A percentile compares a stretch with the other conserved stretches of the same genome.
Evolutionary conservation across 805 yeast species (phyloP).

Genomic region (Naumovozyma dairenensis): DNA sequence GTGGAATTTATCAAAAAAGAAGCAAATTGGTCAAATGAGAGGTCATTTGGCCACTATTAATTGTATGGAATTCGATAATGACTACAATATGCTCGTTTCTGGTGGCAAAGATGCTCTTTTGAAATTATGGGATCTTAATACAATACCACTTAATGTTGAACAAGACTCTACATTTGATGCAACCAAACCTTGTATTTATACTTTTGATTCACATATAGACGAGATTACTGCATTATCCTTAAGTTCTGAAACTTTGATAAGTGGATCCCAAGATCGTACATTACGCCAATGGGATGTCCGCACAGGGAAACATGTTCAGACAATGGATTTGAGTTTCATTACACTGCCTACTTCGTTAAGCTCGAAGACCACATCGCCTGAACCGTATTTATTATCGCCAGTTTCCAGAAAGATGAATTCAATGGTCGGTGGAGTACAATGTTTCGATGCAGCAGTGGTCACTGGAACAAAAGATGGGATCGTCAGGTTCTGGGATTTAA

Average conservation of each 20-base stretch:
- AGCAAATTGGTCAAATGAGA: constrained; percentile 39
- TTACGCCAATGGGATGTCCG: constrained; percentile 67
- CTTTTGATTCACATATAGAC: constrained; percentile 57
- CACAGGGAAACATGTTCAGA: constrained; percentile 58
- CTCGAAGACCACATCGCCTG: constrained; percentile 1
- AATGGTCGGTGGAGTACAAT: constrained; percentile 58
- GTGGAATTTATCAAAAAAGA: constrained; percentile 66
- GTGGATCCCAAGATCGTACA: constrained; percentile 65
- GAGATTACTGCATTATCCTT: constrained; percentile 55
- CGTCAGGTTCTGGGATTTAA: constrained; percentile 66
- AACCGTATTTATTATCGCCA: no score
- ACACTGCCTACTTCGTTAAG: constrained; percentile 8
- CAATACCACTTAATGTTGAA: constrained; percentile 10
- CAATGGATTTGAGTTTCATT: constrained; percentile 47
- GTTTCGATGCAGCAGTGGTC: constrained; percentile 67
- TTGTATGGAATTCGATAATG: constrained; percentile 50
- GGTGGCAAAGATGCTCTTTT: constrained; percentile 59
- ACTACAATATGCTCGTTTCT: constrained; percentile 31
- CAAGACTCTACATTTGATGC: constrained; percentile 13
- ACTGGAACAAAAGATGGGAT: constrained; percentile 71
- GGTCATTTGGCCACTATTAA: constrained; percentile 54
- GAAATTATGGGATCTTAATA: constrained; percentile 47
- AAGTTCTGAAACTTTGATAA: constrained; percentile 43
- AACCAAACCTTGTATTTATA: constrained; percentile 32
- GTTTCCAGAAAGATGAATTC: constrained; percentile 10